Evolutionary conservation across 2,329 filamentous ascomycete genomes (phyloP).

Genomic region (Pseudogymnoascus sp.): DNA sequence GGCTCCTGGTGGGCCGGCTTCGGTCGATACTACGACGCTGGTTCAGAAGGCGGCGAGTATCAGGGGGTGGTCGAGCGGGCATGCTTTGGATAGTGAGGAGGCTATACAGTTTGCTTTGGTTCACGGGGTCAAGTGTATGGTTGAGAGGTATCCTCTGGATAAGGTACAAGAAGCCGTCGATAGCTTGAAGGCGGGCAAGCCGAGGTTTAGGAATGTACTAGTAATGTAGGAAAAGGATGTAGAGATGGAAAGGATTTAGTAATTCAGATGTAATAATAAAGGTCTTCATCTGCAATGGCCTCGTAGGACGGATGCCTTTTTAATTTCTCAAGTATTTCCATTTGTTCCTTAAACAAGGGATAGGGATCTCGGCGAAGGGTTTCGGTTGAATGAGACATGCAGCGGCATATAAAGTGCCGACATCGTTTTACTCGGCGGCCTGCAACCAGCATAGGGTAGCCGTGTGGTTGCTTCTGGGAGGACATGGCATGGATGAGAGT

Average conservation of each 20-base stretch:
- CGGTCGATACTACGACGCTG: constrained; percentile 35
- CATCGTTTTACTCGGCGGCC: background rate
- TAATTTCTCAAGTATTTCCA: background rate
- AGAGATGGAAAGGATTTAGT: constrained; percentile 23
- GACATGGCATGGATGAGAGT: background rate
- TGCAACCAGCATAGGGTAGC: background rate
- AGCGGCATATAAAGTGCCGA: background rate
- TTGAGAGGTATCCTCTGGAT: constrained; percentile 54
- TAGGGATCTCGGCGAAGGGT: background rate
- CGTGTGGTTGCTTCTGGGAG: background rate
- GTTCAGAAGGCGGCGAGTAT: constrained; percentile 49
- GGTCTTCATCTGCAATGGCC: too few species aligned
- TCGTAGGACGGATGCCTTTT: background rate
- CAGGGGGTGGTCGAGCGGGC: constrained; percentile 54
- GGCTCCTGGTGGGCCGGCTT: constrained; percentile 40
- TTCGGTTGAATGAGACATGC: background rate
- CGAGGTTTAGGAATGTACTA: background rate
- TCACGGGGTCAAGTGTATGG: constrained; percentile 55
- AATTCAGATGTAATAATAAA: too few species aligned
- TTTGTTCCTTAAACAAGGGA: background rate
- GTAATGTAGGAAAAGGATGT: constrained; percentile 16
- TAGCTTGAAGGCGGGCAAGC: background rate
- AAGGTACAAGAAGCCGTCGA: constrained; percentile 26
- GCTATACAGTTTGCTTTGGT: constrained; percentile 56
- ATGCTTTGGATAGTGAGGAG: constrained; percentile 55